Base-by-base conservation (phyloP, 345 rosid genomes). In the Schrenkiella parvula region DNA sequence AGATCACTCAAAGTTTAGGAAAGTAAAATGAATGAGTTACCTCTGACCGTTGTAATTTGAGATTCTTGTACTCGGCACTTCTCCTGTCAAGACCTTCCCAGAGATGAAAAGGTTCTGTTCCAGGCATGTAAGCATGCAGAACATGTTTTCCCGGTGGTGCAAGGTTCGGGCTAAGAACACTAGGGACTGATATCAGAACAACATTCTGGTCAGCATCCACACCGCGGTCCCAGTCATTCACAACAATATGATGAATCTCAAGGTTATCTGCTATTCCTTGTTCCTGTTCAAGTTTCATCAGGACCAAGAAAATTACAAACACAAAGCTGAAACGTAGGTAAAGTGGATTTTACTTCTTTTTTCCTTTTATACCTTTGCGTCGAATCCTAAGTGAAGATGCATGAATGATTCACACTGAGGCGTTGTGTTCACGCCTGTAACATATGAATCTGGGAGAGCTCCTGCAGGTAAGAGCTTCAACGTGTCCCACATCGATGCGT, bases 301-400 rank as follows among this genome's bases (percentile, higher is more conserved):
- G n/a, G n/a, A n/a, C n/a, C 64, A 65, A 26, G 29, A 25, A 53
- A 28, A 13, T 1, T 42, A 19, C 56, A 13, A 41, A 29, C 34
- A 12, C 22, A 26, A 53, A 56, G 50, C 28, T 34, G 55, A 64
- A 54, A 17, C 1, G 1, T 44, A 0, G 8, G 15, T 56, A 4
- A 31, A 13, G 22, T 32, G 14, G 26, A 17, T 25, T 28, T 19
- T 8, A 9, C 17, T 39, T 43, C 13, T 18, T 57, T 32, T 53
- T 78, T 7, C 18, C 11, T 57, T 46, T 50, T 64, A 71, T 46
- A 90, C 98, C 87, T 85, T 78, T 29, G 90, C 89, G 72, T 86
- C 93, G 59, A 93, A 87, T 58, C 98, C 98, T 78, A 90, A 80
- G 82, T 93, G 98, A 75, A 93, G 96, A 87, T 93, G 98, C 98